Percentiles rank a stretch among this genome's conserved stretches.
Evolutionary conservation across 805 yeast genomes (phyloP).

Genomic region (Candida caryicola): DNA sequence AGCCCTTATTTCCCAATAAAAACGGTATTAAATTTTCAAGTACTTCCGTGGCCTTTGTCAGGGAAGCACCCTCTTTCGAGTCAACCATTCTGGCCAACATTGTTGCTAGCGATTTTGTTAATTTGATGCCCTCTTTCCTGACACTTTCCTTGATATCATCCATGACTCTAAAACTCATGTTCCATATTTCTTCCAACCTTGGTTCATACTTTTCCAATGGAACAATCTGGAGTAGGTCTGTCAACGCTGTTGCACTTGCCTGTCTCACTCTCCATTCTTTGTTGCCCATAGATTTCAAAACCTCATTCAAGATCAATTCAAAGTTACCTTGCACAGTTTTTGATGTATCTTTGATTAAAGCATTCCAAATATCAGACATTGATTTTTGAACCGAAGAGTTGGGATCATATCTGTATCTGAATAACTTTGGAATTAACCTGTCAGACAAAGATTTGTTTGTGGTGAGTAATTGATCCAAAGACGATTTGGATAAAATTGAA

Average conservation of each 20-base stretch:
- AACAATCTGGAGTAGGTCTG: constrained; percentile 65
- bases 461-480: constrained; percentile 58
- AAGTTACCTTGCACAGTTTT: constrained; percentile 53
- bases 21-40: constrained; percentile 70
- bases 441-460: constrained; percentile 53
- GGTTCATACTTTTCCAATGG: constrained; percentile 51
- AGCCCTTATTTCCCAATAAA: constrained; percentile 72
- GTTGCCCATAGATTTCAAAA: constrained; percentile 66
- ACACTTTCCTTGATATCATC: constrained; percentile 96
- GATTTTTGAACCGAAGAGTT: constrained; percentile 67
- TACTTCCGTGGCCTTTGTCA: constrained; percentile 42
- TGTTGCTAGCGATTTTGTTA: constrained; percentile 66
- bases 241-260: constrained; percentile 72
- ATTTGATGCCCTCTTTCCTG: constrained; percentile 68
- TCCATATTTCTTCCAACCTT: constrained; percentile 71
- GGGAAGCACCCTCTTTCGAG: constrained; percentile 36
- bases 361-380: constrained; percentile 87
- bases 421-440: constrained; percentile 75
- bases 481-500: constrained; percentile 74
- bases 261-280: constrained; percentile 93
- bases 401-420: constrained; percentile 84
- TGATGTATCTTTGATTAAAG: constrained; percentile 60
- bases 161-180: constrained; percentile 80
- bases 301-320: constrained; percentile 58
- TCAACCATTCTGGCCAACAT: constrained; percentile 58